Base-by-base conservation (phyloP, 2,329 filamentous ascomycete genomes). In the Aspergillus cejpii region DNA sequence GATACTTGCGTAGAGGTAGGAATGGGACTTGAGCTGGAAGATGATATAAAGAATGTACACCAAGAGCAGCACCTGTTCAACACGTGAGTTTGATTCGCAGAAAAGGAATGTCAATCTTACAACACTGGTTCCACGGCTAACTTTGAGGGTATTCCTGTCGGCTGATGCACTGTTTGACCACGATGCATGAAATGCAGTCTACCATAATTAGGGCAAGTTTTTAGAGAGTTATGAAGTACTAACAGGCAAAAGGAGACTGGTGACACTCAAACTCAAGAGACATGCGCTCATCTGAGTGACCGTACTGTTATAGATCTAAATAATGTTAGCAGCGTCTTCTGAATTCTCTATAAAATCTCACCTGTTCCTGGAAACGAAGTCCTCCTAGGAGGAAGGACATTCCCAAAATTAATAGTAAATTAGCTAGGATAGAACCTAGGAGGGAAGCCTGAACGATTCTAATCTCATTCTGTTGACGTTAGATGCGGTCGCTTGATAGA, bases 201-300 rank as follows among this genome's bases (percentile, higher is more conserved):
- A 51, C 4, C 26, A 43, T 20, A 29, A 11, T 12, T 15, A 17
- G 42, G 12, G 12, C 23, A 14, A 24, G 17, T 2, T 23, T 12
- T 2, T 4, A n/a, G 3, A 23, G 14, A 17, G 15, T 5, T 26
- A 20, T 19, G 21, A 6, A 17, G 11, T n/a, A 68, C 79, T 56
- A 68, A 85, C 84, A 1, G 90, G 89, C 10, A 96, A 70, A 20
- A 95, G 77, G 17, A 95, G 74, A 72, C 89, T 95, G 68, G 87
- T 90, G 49, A 94, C 90, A 61, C 86, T 90, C 66, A 95, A 68
- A 73, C 87, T 94, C 55, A 96, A 78, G 56, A 96, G 75, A 70
- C 88, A 94, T 41, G 90, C 90, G 63, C 88, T 95, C 87, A 95
- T 95, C 65, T 96, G 89, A 1, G 89, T 95, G 47, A 95, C 87